Base-by-base conservation (phyloP, 192 early-diverging fungal species). In the Gonapodya sp. region DNA sequence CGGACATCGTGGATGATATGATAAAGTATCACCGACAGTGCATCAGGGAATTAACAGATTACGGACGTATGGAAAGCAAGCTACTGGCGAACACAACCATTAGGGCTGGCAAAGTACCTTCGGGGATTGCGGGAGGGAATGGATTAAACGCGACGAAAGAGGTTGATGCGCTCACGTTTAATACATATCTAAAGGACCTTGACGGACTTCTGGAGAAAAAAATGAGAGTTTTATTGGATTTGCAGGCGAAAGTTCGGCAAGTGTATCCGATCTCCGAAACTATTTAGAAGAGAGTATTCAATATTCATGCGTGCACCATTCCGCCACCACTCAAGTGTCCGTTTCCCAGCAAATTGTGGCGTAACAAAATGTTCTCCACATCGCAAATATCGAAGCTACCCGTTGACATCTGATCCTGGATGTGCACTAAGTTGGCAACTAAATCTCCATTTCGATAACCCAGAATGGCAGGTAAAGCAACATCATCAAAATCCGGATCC, bases 21-120 rank as follows among this genome's bases (percentile, higher is more conserved):
- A 84, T 90, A n/a, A 84, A 85, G 36, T 37, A 79, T 30, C 88
- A 89, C 36, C 85, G 88, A 0, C 84, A 86, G 81, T 86, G 87
- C 79, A 84, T 90, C 73, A 83, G 88, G 16, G 84, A 89, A 35
- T 85, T 84, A 72, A 84, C 84, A 0, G 89, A 90, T 73, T 74
- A 83, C 36, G 81, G 83, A 31, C 87, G 85, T 80, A 32, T 81
- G 2, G 89, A 90, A 80, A 83, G 84, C 81, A 87, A 88, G 78
- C 80, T 88, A 8, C 84, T 90, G 33, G 86, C 87, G 36, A 88
- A 87, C 78, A 81, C 86, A 33, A 87, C 87, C 0, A 88, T 89
- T 85, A 82, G 79, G 8, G 82, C 82, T 79, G 33, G 82, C 36
- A 80, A 36, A 78, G 81, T 81, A 64, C 46, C 82, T 35, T 79